Evolutionary conservation across 176 grass and related monocot species (phyloP).

Genomic region (Musa itinerans): DNA sequence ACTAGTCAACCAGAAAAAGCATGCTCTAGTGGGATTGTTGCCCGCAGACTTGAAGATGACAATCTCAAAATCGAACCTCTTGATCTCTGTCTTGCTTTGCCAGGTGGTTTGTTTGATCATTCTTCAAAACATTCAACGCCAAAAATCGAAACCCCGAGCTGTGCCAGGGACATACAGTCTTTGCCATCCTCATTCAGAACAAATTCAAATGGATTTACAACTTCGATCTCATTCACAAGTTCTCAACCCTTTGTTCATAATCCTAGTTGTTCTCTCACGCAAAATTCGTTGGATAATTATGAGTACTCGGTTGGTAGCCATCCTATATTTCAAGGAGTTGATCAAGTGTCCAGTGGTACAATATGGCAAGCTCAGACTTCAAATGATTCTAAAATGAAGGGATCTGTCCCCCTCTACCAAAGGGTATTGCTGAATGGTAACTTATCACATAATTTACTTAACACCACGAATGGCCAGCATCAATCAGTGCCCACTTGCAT

Average conservation of each 20-base stretch:
- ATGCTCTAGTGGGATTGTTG: conserved; percentile 16
- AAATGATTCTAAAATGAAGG: conserved; percentile 40
- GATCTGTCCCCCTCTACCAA: conserved; percentile 31
- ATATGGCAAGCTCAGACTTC: conserved; percentile 44
- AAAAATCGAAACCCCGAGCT: conserved; percentile 27
- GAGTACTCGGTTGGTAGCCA: conserved; percentile 65
- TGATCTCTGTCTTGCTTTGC: conserved; percentile 77
- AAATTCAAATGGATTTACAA: conserved; percentile 45
- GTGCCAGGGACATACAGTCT: conserved; percentile 32
- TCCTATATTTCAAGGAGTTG: conserved; percentile 51
- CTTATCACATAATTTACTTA: conserved; percentile 33
- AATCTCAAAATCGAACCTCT: conserved; percentile 48
- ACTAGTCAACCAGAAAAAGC: conserved; percentile 23
- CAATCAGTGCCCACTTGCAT: conserved; percentile 24
- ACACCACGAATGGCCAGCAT: conserved; percentile 29
- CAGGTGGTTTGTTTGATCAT: conserved; percentile 47
- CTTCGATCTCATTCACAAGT: conserved; percentile 45
- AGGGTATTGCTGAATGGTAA: conserved; percentile 47
- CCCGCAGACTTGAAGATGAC: conserved; percentile 32
- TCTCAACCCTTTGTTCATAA: conserved; percentile 51
- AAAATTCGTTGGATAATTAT: conserved; percentile 59
- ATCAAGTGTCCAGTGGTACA: conserved; percentile 35
- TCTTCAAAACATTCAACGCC: conserved; percentile 25
- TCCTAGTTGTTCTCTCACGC: conserved; percentile 65
- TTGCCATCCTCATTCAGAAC: conserved; percentile 42